Evolutionary conservation across 2,329 filamentous ascomycete species (phyloP).

Genomic region (Thielaviopsis ethacetica): DNA sequence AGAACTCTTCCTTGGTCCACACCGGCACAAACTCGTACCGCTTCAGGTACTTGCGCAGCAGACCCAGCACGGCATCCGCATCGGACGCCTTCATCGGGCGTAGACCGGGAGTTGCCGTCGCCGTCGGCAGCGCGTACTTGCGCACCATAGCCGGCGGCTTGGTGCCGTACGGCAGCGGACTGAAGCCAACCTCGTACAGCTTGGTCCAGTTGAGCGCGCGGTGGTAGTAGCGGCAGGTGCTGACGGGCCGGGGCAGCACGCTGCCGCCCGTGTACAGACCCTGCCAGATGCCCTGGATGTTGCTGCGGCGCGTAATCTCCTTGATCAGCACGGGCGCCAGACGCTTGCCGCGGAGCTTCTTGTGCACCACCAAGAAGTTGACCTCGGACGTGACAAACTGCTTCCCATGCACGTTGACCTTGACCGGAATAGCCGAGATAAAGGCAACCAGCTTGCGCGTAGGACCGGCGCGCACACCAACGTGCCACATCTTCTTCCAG

Average conservation of each 20-base stretch:
- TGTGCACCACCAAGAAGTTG: conserved; percentile 97
- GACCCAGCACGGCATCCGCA: conserved; percentile 53
- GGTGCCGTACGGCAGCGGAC: conserved; percentile 65
- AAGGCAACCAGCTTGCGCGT: conserved; percentile 85
- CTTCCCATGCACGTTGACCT: conserved; percentile 63
- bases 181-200: conserved; percentile 88
- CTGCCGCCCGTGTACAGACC: conserved; percentile 91
- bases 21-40: conserved; percentile 74
- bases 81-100: conserved; percentile 69
- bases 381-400: conserved; percentile 72
- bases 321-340: conserved; percentile 91
- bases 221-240: conserved; percentile 90
- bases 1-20: conserved; percentile 63
- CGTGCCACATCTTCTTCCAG: conserved; percentile 88
- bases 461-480: conserved; percentile 72
- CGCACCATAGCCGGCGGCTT: conserved; percentile 74
- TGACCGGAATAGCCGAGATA: conserved; percentile 82
- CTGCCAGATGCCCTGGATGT: conserved; percentile 75
- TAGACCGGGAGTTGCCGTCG: conserved; percentile 57
- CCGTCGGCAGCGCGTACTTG: conserved; percentile 67
- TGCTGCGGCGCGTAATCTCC: conserved; percentile 87
- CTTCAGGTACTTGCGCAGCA: conserved; percentile 62
- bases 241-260: conserved; percentile 78
- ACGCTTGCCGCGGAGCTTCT: conserved; percentile 87
- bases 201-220: conserved; percentile 91